phyloP scores from a whole-genome alignment of 2,329 filamentous ascomycete genomes.

The Paecilomyces dactylethromorphus region DNA sequence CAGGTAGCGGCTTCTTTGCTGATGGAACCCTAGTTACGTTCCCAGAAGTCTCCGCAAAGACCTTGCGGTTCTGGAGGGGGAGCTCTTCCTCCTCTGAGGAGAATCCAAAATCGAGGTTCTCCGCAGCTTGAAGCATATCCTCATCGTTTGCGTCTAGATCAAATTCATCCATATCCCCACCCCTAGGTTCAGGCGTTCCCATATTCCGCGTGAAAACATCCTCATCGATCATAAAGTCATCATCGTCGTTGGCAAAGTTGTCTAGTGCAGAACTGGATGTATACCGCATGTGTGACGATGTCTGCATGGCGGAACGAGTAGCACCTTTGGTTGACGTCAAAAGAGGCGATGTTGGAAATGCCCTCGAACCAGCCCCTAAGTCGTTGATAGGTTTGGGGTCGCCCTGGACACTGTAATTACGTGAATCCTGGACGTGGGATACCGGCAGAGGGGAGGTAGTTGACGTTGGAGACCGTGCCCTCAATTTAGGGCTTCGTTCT shows the following conservation, averaged over 20 bases:
- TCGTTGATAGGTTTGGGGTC: background rate
- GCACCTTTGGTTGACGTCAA: background rate
- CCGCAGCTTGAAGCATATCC: conserved; percentile 39
- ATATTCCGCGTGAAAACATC: conserved; percentile 33
- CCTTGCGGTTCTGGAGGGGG: conserved; percentile 19
- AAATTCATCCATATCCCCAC: conserved; percentile 30
- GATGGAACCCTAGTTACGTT: conserved; percentile 25
- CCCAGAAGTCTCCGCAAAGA: conserved; percentile 37
- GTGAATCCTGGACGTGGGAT: background rate
- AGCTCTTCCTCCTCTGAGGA: conserved; percentile 8
- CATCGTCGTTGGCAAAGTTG: conserved; percentile 13
- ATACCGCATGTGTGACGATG: background rate
- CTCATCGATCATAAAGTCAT: conserved; percentile 14
- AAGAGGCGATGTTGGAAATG: no score
- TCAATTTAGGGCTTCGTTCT: background rate
- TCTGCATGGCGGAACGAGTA: background rate
- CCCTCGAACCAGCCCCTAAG: no score
- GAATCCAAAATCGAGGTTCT: conserved; percentile 26
- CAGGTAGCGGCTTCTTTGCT: conserved; percentile 24
- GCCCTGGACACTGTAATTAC: background rate
- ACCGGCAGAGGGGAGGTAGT: background rate
- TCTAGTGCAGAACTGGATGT: background rate
- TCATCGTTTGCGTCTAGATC: conserved; percentile 38
- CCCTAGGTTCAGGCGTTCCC: conserved; percentile 26
- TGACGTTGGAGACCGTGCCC: background rate